Evolutionary conservation across 768 basidiomycete species (phyloP), one percentile per base, ranked within the genome.

Genomic region (Neoboletus brunneissimus): DNA sequence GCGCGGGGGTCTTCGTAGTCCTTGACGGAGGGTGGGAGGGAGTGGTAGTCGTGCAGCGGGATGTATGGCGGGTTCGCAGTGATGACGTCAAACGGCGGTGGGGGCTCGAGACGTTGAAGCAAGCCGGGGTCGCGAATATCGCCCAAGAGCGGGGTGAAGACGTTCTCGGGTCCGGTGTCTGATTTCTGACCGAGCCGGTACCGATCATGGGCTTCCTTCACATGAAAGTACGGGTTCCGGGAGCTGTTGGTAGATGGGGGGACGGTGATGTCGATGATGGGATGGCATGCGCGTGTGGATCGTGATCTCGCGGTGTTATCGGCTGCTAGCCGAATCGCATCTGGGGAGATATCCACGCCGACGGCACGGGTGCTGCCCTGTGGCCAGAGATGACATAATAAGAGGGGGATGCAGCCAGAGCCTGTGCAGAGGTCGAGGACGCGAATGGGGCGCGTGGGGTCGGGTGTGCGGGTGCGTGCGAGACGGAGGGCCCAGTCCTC

Each of bases 361-460:
- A 79, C 73, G 2, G 87, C 82, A 10, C 70, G 74, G 45, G 84
- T 61, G 58, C 75, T 79, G 48, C 82, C 83, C 44, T 76, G 71
- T 16, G 84, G 81, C 73, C 83, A 82, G 46, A 84, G 72, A 61
- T 86, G 79, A 64, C 85, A 86, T 18, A 98, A 77, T n/a, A 92
- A 77, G 41, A 97, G 81, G 2, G 94, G 89, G 49, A 98, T 94
- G 69, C 94, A 94, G 15, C 90, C 96, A 0, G 92, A 84, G 45
- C 96, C 96, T 6, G 94, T 96, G 70, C 95, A 94, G 44, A 98
- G 83, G 74, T 99, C 96, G 32, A 98, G 77, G 27, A 95, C 72
- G 31, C 74, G 75, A 16, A 79, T 27, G 0, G 74, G 73, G 7
- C 58, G 35, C 35, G 23, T 27, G 23, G 53, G 6, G 43, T 20